Evolutionary conservation across 768 basidiomycete species (phyloP).

Genomic region (Trametes gibbosa): DNA sequence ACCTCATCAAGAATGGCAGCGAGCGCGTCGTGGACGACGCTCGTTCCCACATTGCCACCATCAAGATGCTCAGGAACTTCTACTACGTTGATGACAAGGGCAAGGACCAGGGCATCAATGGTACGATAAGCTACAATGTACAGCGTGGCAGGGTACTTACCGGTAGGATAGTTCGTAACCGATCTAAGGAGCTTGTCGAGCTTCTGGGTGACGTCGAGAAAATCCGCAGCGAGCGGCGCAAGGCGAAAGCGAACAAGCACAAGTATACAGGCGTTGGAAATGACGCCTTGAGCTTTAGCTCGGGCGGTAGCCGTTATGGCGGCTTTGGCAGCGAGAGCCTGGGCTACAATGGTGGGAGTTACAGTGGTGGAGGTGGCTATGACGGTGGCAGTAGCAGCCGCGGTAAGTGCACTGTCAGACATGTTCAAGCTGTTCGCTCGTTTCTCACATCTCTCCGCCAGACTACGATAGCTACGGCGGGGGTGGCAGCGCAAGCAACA

Average conservation of each 20-base stretch:
- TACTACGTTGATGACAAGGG: constrained; percentile 99
- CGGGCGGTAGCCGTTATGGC: constrained; percentile 56
- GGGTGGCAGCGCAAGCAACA: background rate
- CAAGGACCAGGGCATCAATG: constrained; percentile 97
- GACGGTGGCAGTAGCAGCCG: constrained; percentile 36
- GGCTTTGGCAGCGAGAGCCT: constrained; percentile 64
- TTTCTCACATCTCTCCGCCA: background rate
- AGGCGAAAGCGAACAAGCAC: constrained; percentile 85
- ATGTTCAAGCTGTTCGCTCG: background rate
- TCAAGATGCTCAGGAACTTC: constrained; percentile 97
- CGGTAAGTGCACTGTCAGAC: constrained; percentile 5
- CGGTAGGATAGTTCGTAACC: constrained; percentile 75
- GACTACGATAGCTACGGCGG: background rate
- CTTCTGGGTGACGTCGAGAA: constrained; percentile 88
- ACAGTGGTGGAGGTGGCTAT: constrained; percentile 36
- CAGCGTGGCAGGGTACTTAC: background rate
- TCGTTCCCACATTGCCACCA: constrained; percentile 86
- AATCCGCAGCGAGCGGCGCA: constrained; percentile 84
- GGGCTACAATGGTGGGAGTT: constrained; percentile 26
- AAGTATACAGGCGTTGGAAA: constrained; percentile 90
- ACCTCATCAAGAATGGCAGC: constrained; percentile 94
- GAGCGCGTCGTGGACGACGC: constrained; percentile 99
- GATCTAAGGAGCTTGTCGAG: constrained; percentile 89
- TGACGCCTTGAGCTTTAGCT: constrained; percentile 67
- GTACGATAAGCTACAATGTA: constrained; percentile 38